Percentiles rank a stretch among this genome's conserved stretches.
These are phyloP conservation scores for Malbranchea zuffiana DNA, from an alignment of 2,329 filamentous ascomycete species.

Conservation along the genomic window DNA sequence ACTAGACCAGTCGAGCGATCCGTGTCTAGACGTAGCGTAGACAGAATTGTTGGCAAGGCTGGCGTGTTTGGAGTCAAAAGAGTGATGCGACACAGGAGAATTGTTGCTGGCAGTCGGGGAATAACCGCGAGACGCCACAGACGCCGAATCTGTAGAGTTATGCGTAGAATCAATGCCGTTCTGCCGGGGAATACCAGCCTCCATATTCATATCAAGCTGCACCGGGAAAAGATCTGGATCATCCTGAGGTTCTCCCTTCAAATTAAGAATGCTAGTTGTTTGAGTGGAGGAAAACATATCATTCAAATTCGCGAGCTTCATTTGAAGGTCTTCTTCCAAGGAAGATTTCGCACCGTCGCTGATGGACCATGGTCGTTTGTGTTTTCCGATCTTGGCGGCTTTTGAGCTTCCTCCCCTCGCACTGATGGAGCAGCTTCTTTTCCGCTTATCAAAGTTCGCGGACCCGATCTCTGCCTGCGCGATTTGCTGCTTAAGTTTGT, in stretches of 20 bases:
- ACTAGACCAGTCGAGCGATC: conserved; percentile 20
- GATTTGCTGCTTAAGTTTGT: conserved; percentile 91
- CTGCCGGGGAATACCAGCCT: conserved; percentile 22
- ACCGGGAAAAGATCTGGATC: conserved; percentile 38
- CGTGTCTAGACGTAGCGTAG: conserved; percentile 18
- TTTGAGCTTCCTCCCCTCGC: conserved; percentile 24
- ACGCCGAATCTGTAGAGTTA: conserved; percentile 25
- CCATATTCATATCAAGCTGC: conserved; percentile 22
- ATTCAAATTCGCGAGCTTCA: conserved; percentile 34
- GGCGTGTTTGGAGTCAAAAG: conserved; percentile 14
- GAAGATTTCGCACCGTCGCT: conserved; percentile 43
- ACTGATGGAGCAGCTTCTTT: conserved; percentile 45
- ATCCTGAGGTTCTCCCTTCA: conserved; percentile 36
- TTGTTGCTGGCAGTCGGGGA: conserved; percentile 33
- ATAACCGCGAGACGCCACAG: conserved; percentile 23
- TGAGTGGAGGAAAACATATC: conserved; percentile 38
- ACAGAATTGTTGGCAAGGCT: conserved; percentile 17
- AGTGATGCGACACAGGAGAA: conserved; percentile 28
- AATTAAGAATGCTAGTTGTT: conserved; percentile 31
- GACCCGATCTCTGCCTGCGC: conserved; percentile 56
- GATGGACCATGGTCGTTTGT: conserved; percentile 92
- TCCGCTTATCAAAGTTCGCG: conserved; percentile 48
- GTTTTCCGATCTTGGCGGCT: conserved; percentile 51
- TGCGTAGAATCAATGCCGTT: conserved; percentile 24
- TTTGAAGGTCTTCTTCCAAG: conserved; percentile 36